Percentiles rank a stretch among this genome's conserved stretches.
Evolutionary conservation across 495 filamentous ascomycete genomes (phyloP).

Genomic region (Trichoderma gamsii): DNA sequence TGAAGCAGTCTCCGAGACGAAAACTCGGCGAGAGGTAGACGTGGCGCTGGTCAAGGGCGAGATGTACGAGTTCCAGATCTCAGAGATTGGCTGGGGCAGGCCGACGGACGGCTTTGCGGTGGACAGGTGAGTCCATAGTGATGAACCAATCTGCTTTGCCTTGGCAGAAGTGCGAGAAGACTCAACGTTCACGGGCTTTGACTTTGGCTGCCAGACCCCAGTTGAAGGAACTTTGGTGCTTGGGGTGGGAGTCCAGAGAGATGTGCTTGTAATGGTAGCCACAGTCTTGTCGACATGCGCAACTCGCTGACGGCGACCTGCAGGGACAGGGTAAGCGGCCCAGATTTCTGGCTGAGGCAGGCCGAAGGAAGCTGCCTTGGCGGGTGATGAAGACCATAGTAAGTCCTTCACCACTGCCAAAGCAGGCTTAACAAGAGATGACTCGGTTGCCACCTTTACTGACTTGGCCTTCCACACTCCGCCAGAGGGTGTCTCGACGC

Average conservation of each 20-base stretch:
- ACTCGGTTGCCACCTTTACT: not conserved
- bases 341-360: not conserved
- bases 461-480: not conserved
- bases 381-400: not conserved
- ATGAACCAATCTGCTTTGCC: not conserved
- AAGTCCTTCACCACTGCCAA: not conserved
- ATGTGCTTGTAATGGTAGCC: not conserved
- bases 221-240: not conserved
- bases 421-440: not conserved
- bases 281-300: not conserved
- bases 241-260: not conserved
- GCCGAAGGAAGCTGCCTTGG: not conserved
- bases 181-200: not conserved
- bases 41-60: not conserved
- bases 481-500: not conserved
- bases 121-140: not conserved
- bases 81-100: not conserved
- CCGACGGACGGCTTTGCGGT: not conserved
- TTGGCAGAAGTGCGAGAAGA: not conserved
- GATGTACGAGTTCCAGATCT: constrained; percentile 1
- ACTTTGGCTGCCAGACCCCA: not conserved
- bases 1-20: not conserved
- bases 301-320: not conserved
- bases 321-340: not conserved
- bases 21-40: not conserved